Conservation (phyloP, 306 rosid genomes). For the Carpinus viminea region DNA sequence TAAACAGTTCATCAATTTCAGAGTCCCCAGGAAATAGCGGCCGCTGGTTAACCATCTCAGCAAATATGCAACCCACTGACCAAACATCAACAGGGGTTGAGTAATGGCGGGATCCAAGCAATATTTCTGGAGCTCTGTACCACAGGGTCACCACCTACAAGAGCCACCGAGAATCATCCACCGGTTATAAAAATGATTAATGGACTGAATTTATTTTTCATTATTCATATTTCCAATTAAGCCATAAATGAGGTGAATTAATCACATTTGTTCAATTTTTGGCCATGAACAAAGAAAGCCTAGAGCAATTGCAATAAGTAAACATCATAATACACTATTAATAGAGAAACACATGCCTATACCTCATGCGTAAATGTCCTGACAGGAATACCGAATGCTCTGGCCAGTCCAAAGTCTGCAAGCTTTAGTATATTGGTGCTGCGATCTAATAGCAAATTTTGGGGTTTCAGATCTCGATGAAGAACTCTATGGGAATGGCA, state of each 20-base stretch:
- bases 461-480: constrained; percentile 98
- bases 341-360: neutral
- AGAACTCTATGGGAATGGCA: constrained; percentile 99
- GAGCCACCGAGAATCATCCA: constrained; percentile 23
- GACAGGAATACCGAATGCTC: constrained; percentile 99
- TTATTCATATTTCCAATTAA: neutral
- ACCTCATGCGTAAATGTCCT: constrained; percentile 99
- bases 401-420: constrained; percentile 98
- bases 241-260: neutral
- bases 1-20: constrained; percentile 95
- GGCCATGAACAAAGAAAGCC: neutral
- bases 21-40: constrained; percentile 99
- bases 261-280: neutral
- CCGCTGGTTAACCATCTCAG: constrained; percentile 92
- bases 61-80: constrained; percentile 99
- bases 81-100: constrained; percentile 98
- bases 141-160: constrained; percentile 93
- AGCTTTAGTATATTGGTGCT: constrained; percentile 89
- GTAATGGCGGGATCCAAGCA: constrained; percentile 98
- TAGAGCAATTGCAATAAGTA: neutral
- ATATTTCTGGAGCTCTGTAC: constrained; percentile 99
- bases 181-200: constrained; percentile 6
- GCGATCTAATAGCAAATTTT: constrained; percentile 93
- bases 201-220: constrained; percentile 2
- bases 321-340: neutral